Conservation (phyloP, 352 stramenopile species). For the Phytophthora tubulina region DNA sequence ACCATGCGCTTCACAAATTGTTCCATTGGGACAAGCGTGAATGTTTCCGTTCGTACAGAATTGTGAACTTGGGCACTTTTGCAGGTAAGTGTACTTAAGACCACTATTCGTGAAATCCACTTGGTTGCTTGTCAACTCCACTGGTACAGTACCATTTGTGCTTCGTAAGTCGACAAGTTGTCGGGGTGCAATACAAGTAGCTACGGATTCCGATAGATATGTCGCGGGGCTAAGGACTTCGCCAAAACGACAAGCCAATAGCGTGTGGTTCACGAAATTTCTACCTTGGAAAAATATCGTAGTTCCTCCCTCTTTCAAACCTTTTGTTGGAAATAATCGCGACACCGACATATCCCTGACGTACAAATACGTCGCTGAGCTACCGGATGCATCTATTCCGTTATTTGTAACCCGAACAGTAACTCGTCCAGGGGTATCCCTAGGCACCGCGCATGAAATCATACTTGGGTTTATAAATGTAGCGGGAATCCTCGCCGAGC, state of each 20-base stretch:
- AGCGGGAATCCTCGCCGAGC: slow-evolving; percentile 44
- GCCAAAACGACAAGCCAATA: slow-evolving; percentile 91
- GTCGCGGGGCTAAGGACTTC: slow-evolving; percentile 68
- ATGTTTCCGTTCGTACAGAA: slow-evolving; percentile 74
- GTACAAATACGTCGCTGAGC: slow-evolving; percentile 76
- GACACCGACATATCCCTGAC: slow-evolving; percentile 86
- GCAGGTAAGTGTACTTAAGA: slow-evolving; percentile 80
- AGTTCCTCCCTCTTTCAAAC: slow-evolving; percentile 78
- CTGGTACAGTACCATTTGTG: slow-evolving; percentile 56
- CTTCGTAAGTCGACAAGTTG: slow-evolving; percentile 59
- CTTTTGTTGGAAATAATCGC: slow-evolving; percentile 74
- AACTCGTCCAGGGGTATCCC: slow-evolving; percentile 63
- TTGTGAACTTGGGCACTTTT: slow-evolving; percentile 60
- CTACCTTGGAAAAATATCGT: slow-evolving; percentile 93
- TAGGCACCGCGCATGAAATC: slow-evolving; percentile 73
- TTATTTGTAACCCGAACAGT: slow-evolving; percentile 87
- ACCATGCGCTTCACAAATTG: slow-evolving; percentile 57
- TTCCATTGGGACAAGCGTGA: slow-evolving; percentile 90
- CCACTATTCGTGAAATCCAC: slow-evolving; percentile 84
- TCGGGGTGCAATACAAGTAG: slow-evolving; percentile 85
- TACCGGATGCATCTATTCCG: slow-evolving; percentile 69
- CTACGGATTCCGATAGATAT: slow-evolving; percentile 78
- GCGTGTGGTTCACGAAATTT: slow-evolving; percentile 94
- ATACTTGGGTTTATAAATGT: slow-evolving; percentile 55
- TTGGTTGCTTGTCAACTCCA: slow-evolving; percentile 91